Evolutionary conservation across 2,329 filamentous ascomycete genomes (phyloP).

Genomic region (Arthrobotrys sphaeroides): DNA sequence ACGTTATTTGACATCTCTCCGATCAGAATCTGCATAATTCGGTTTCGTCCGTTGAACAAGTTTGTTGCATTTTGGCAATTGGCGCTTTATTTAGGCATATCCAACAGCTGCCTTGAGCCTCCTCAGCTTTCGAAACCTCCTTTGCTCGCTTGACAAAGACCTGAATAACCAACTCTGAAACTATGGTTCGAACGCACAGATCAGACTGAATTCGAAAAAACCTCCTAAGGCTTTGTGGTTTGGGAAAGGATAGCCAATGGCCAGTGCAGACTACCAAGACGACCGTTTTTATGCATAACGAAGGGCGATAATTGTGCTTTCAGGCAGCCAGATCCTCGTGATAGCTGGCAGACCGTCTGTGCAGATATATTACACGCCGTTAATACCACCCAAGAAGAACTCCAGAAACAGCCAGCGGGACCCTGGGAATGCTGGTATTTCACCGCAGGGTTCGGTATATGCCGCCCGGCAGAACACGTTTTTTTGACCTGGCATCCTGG

Average conservation of each 20-base stretch:
- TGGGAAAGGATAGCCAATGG: neutral
- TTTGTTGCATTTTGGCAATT: slow-evolving; percentile 48
- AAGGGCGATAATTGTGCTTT: slow-evolving; percentile 12
- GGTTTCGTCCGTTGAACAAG: neutral
- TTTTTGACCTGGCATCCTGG: slow-evolving; percentile 27
- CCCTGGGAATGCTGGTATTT: slow-evolving; percentile 20
- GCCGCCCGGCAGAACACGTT: slow-evolving; percentile 45
- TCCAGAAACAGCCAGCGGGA: slow-evolving; percentile 28
- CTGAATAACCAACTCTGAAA: slow-evolving; percentile 40
- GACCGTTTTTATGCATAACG: slow-evolving; percentile 29
- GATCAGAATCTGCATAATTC: neutral
- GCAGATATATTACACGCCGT: slow-evolving; percentile 37
- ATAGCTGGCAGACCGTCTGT: slow-evolving; percentile 14
- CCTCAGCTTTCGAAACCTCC: slow-evolving; percentile 19
- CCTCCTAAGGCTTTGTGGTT: neutral
- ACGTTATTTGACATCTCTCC: slow-evolving; percentile 7
- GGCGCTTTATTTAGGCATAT: slow-evolving; percentile 45
- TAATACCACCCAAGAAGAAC: slow-evolving; percentile 13
- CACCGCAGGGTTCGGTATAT: slow-evolving; percentile 43
- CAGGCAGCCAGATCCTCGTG: slow-evolving; percentile 42
- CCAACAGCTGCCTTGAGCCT: slow-evolving; percentile 27
- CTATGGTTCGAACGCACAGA: slow-evolving; percentile 25
- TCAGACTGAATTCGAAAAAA: slow-evolving; percentile 9
- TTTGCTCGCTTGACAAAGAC: slow-evolving; percentile 50
- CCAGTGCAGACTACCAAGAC: slow-evolving; percentile 4